phyloP scores from a whole-genome alignment of 495 filamentous ascomycete species.

The Daldinia loculata region DNA sequence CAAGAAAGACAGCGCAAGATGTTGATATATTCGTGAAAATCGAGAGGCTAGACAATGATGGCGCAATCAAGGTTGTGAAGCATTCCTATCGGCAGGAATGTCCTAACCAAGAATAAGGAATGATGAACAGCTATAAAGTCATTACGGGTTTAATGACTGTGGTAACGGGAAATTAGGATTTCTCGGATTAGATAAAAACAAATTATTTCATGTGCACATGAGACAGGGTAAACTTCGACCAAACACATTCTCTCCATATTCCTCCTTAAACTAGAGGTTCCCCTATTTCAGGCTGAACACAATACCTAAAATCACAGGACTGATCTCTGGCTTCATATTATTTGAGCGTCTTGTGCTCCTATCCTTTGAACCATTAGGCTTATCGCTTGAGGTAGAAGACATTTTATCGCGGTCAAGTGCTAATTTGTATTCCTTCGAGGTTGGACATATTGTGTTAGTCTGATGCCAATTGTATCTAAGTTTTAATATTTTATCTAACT shows the following conservation, averaged over 20 bases:
- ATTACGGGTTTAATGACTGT: too few relatives aligned
- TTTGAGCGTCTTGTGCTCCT: too few relatives aligned
- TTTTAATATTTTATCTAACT: neutral
- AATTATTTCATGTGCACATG: too few relatives aligned
- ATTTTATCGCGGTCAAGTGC: neutral
- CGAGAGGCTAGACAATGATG: neutral
- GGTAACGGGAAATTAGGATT: too few relatives aligned
- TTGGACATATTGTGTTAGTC: neutral
- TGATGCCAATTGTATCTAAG: neutral
- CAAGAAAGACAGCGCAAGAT: neutral
- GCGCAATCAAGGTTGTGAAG: neutral
- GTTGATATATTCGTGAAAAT: neutral
- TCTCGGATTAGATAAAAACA: too few relatives aligned
- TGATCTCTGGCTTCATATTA: neutral
- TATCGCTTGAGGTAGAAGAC: neutral
- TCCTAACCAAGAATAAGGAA: neutral
- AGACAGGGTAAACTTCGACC: too few relatives aligned
- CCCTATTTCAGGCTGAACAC: constrained; percentile 8
- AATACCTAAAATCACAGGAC: neutral
- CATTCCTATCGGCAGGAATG: neutral
- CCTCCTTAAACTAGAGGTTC: neutral
- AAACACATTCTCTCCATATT: neutral
- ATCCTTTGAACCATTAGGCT: neutral
- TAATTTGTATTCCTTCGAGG: constrained; percentile 3
- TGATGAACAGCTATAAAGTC: neutral